Base-by-base conservation (phyloP, 2,329 filamentous ascomycete genomes). In the Fusarium humuli region DNA sequence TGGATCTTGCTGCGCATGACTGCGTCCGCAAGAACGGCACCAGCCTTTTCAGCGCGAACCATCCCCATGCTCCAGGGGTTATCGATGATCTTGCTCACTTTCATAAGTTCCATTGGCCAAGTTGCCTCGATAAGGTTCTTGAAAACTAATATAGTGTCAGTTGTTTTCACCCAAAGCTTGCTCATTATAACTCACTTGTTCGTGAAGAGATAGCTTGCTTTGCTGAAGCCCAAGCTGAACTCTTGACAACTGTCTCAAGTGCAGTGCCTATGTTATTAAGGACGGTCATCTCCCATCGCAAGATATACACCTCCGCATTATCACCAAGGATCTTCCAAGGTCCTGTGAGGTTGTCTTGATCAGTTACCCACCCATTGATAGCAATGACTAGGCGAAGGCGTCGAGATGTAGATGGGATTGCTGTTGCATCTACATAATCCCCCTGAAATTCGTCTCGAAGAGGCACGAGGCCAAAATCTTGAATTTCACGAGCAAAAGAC, bases 381-480 rank as follows among this genome's bases (percentile, higher is more conserved):
- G 91, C 92, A 69, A 98, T 90, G 1, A 91, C 92, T n/a, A 98
- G 87, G 30, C 94, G 89, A 55, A 98, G 83, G 42, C 92, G 87
- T 63, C 91, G 88, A 69, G 90, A 85, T 30, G 88, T 83, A 7
- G 89, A 77, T 58, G 84, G 78, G 66, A 89, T 76, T 63, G 86
- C 80, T 61, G 83, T 84, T 14, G 84, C 82, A 61, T 90, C 86
- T 30, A 82, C 77, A 46, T 83, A 79, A 40, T 85, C 81, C 30
- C 69, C 71, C 10, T 64, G 61, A 12, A 61, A 50, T 12, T 81
- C 77, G 16, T 87, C 86, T 55, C 89, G 88, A 18, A 97, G 83
- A 1, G 94, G 92, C 13, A 97, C 81, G 74, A 98, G 93, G 1
- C 89, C 93, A 79, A 98, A 97, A 76, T 98, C 94, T 73, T 93